Percentiles rank a stretch among this genome's conserved stretches.
Evolutionary conservation across 2,329 filamentous ascomycete genomes (phyloP).

Genomic region (Colletotrichum paranaense): DNA sequence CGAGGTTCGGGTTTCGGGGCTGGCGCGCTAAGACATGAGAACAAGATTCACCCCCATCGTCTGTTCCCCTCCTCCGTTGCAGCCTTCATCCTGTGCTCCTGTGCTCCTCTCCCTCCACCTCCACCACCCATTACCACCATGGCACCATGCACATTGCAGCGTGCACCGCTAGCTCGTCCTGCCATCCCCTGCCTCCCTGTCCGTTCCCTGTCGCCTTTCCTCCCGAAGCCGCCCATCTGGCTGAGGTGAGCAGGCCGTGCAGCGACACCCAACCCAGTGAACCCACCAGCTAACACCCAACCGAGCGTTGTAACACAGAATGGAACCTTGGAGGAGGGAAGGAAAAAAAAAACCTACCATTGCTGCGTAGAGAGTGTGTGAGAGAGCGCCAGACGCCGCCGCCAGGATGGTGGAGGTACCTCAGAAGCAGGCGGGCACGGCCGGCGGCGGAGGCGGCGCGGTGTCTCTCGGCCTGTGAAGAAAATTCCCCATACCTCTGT

Average conservation of each 20-base stretch:
- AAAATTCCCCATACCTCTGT: conserved; percentile 18
- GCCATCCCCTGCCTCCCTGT: conserved; percentile 13
- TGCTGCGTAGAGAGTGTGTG: too few relatives aligned
- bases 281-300: conserved; percentile 14
- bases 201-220: conserved; percentile 1
- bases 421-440: conserved; percentile 1
- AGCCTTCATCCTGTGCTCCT: not conserved
- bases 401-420: not conserved
- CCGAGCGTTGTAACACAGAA: conserved; percentile 2
- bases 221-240: not conserved
- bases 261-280: conserved; percentile 25
- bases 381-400: not conserved
- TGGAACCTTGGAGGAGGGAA: not conserved
- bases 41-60: not conserved
- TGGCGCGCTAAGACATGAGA: conserved; percentile 23
- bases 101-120: not conserved
- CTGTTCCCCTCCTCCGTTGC: not conserved
- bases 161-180: not conserved
- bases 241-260: not conserved
- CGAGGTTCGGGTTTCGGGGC: conserved; percentile 28
- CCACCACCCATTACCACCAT: not conserved
- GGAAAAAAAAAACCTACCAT: too few relatives aligned
- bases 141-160: too few relatives aligned
- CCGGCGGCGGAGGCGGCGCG: conserved; percentile 1
- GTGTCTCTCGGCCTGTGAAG: conserved; percentile 29